Evolutionary conservation across 2,329 filamentous ascomycete species (phyloP), one percentile per base, ranked within the genome.

Genomic region (Paramyrothecium roridum): DNA sequence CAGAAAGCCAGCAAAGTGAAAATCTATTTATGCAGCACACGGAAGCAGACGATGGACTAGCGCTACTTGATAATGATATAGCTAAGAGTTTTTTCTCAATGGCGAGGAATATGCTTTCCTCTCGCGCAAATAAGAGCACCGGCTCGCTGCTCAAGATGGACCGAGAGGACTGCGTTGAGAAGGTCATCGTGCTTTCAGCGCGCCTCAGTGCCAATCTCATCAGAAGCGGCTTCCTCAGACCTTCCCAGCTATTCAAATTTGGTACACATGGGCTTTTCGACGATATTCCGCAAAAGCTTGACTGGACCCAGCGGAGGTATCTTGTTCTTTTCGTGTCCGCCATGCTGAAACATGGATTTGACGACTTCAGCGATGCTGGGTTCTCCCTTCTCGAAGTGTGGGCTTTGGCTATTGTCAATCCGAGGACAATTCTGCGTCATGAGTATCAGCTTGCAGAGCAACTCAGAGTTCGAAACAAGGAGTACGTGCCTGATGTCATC

Each of bases 201-300:
- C 76, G 74, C 50, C 65, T 83, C 21, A 76, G 75, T 4, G 70
- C 73, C 30, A 66, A 75, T 10, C 75, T 83, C 30, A 69, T 80
- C 33, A 73, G 73, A 43, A 70, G 74, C 50, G 73, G 78, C 53
- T 68, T 82, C 48, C 66, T 76, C 51, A 71, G 73, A 48, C 61
- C 81, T 17, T 71, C 70, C 2, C 69, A 76, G 19, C 75, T 80
- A 57, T 81, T 84, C 65, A 71, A 71, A 33, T 53, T 65, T 17
- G 74, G 78, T 37, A 78, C 77, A 53, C 81, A 82, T 57, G 72
- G 75, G 37, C 63, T 85, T 2, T 85, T 85, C 54, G 71, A 75
- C 16, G 70, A 70, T 3, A 48, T 67, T 10, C 73, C 76, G 1
- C 72, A 71, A 12, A 70, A 72, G 12, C 64, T 81, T 17, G 64